Evolutionary conservation across 495 filamentous ascomycete species (phyloP), one percentile per base, ranked within the genome.

Genomic region (Cercophora newfieldiana): DNA sequence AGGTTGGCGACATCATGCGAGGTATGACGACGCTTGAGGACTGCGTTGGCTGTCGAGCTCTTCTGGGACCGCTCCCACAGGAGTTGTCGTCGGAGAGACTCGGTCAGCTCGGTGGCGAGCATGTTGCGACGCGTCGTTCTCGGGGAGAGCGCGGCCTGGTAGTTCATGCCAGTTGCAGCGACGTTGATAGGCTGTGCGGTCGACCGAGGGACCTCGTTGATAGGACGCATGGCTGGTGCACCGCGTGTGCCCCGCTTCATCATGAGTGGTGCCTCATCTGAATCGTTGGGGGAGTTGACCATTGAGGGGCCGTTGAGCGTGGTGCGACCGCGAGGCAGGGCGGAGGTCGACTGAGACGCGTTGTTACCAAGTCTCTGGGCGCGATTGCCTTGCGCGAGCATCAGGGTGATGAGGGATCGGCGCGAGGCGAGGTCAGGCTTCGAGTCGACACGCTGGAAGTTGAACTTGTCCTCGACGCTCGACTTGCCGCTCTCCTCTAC

Each of bases 71-170:
- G 57, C 53, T 82, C 71, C 68, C 75, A 70, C 57, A 77, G 60
- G 61, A 83, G 71, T 51, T 81, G 66, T 61, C 80, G 53, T 54
- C 80, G 63, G 18, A 79, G 70, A 63, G 79, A 80, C 72, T 83
- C 71, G 70, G 75, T 81, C 67, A 99, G 81, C 78, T 99, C 95
- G 25, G 92, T 94, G 33, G 92, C 89, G 62, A 99, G 86, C 95
- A 99, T 99, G 78, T 99, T 96, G 51, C 94, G 86, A 53, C 96
- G 88, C 0, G 96, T 99, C 0, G 96, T 97, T 64, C 92, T 86
- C 0, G 95, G 95, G 7, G 95, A 97, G 44, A 92, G 79, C 4
- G 89, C 87, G 22, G 83, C 83, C 63, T 87, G 87, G 65, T 89
- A 88, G 21, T 88, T 86, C 57, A 85, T 83, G 66, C 73, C 79